Evolutionary conservation across 352 stramenopile genomes (phyloP), one percentile per base, ranked within the genome.

Genomic region (Phytophthora hibernalis): DNA sequence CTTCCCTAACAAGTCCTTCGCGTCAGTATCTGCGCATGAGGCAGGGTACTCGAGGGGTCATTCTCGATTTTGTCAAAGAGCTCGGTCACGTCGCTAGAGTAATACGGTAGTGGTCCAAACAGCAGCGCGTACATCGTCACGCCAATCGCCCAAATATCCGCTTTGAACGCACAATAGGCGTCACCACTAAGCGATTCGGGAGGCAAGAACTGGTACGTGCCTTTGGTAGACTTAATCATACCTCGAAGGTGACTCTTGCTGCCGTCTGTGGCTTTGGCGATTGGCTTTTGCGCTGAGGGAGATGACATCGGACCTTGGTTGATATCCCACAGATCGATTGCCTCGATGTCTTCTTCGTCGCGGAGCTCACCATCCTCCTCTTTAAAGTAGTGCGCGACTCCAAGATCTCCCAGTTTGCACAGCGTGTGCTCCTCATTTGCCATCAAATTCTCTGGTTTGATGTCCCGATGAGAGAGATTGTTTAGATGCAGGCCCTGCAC

Each of bases 101-200:
- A 94, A 67, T 96, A 98, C 0, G 93, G 93, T 42, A 98, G 67
- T 26, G 77, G 85, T 3, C 93, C 92, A 30, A 91, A 93, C 8
- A 97, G 74, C 9, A 98, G 68, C 5, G 91, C 92, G 57, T 97
- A 98, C 44, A 98, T 75, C 6, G 97, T 96, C 22, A 98, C 89
- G 10, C 93, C 93, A 35, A 97, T 92, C 21, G 86, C 87, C 92
- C 93, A 98, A 35, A 97, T 85, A 59, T 98, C 92, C 2, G 89
- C 92, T 38, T 93, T 89, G 53, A 87, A 95, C 1, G 90, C 92
- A 48, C 82, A 82, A 51, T 94, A 97, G 38, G 74, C 72, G 18
- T 84, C 80, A 21, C 82, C 83, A 43, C 61, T 87, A 21, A 93
- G 68, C 5, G 83, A 82, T 61, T 93, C 85, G 0, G 83, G 85